Conservation (phyloP, 768 basidiomycete species). For the Dentipellis sp. region DNA sequence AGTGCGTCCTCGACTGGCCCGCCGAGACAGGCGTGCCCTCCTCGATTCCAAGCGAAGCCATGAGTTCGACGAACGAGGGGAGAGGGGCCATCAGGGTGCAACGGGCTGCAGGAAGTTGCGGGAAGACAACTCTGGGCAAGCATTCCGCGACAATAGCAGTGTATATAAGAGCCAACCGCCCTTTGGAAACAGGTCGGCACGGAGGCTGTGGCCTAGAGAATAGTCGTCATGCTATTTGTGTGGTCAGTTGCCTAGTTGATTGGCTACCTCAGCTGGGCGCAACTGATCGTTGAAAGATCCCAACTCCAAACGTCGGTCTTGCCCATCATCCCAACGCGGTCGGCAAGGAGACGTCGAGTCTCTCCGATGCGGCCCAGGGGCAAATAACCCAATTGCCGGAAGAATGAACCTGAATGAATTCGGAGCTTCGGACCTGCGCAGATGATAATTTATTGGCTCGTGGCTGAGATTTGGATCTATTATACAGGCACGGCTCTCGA, state of each 20-base stretch:
- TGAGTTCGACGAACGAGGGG: constrained; percentile 83
- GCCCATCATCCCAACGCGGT: constrained; percentile 9
- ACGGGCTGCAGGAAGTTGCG: constrained; percentile 15
- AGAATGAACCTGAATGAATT: too few species aligned
- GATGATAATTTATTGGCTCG: too few species aligned
- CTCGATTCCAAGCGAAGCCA: constrained; percentile 74
- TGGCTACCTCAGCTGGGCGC: not conserved
- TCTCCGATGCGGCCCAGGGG: too few species aligned
- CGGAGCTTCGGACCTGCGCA: too few species aligned
- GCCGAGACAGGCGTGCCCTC: constrained; percentile 22
- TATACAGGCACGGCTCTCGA: too few species aligned
- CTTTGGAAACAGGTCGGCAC: constrained; percentile 12
- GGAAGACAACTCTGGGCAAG: constrained; percentile 8
- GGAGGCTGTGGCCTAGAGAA: constrained; percentile 6
- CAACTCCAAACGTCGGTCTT: constrained; percentile 3
- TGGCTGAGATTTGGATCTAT: too few species aligned
- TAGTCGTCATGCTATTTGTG: constrained; percentile 12
- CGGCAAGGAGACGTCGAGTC: constrained; percentile 15
- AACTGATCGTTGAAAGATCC: constrained; percentile 5
- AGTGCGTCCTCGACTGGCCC: constrained; percentile 17
- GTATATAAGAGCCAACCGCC: constrained; percentile 10
- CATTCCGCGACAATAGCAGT: not conserved
- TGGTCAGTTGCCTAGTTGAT: constrained; percentile 13
- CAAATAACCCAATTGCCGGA: too few species aligned
- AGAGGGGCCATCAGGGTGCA: constrained; percentile 49